Conservation (phyloP, 306 rosid genomes). For the Sicyos baderoa region DNA sequence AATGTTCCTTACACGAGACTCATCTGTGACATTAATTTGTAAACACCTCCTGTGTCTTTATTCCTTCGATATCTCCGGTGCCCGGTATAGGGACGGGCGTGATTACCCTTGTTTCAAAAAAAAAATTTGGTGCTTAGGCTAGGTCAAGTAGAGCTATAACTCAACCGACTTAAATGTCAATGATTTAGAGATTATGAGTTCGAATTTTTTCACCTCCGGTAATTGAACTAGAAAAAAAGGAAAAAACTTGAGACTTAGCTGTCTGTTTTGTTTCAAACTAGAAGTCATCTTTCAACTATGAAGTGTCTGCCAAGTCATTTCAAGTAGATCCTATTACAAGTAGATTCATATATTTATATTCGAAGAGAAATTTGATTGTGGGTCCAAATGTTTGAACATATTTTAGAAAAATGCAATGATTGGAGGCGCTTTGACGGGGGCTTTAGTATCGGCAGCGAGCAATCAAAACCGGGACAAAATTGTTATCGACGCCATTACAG, state of each 20-base stretch:
- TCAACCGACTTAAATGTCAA: too few species aligned
- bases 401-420: constrained; percentile 87
- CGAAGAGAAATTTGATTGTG: constrained; percentile 14
- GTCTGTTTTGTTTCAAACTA: background rate
- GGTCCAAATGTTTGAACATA: constrained; percentile 17
- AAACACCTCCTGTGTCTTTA: too few species aligned
- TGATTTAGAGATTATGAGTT: too few species aligned
- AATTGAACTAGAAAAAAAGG: too few species aligned
- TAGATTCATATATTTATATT: constrained; percentile 11
- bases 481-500: constrained; percentile 62
- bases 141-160: too few species aligned
- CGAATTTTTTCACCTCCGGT: too few species aligned
- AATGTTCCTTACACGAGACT: too few species aligned
- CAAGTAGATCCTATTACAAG: background rate
- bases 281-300: background rate
- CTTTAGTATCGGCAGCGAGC: constrained; percentile 50
- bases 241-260: background rate
- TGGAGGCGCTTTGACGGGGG: constrained; percentile 85
- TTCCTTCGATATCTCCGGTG: too few species aligned
- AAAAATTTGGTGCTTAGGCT: background rate
- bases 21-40: too few species aligned
- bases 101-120: too few species aligned
- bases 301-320: background rate
- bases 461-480: constrained; percentile 39
- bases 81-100: too few species aligned